Evolutionary conservation across 495 filamentous ascomycete genomes (phyloP).

Genomic region (Zalerion maritima): DNA sequence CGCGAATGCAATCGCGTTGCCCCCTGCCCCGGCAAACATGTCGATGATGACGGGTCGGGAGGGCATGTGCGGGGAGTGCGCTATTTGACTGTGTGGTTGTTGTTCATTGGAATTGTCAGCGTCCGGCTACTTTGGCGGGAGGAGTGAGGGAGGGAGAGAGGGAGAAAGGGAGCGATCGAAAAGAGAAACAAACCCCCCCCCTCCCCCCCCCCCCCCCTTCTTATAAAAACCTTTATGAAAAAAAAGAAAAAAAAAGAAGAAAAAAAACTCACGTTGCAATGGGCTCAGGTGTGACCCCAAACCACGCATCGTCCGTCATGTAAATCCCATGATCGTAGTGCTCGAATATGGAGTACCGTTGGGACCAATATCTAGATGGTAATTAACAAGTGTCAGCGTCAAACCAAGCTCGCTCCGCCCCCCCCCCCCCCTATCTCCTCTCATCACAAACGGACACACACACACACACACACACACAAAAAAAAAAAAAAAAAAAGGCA

Average conservation of each 20-base stretch:
- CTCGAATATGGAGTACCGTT: constrained; percentile 72
- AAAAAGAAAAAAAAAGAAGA: neutral
- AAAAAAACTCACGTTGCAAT: constrained; percentile 53
- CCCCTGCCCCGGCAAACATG: constrained; percentile 80
- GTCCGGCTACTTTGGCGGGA: neutral
- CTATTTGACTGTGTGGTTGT: constrained; percentile 47
- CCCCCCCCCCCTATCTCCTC: neutral
- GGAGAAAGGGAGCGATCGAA: constrained; percentile 4
- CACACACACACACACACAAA: neutral
- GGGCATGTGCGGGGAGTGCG: constrained; percentile 25
- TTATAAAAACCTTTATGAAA: constrained; percentile 1
- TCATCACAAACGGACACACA: neutral
- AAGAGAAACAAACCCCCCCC: no score
- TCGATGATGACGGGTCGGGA: constrained; percentile 57
- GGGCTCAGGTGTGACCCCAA: constrained; percentile 85
- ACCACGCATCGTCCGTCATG: constrained; percentile 89
- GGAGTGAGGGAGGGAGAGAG: constrained; percentile 1
- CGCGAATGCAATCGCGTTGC: constrained; percentile 92
- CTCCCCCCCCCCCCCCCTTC: no score
- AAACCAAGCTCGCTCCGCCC: neutral
- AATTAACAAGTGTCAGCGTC: neutral
- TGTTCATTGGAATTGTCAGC: constrained; percentile 2
- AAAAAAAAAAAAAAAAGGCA: neutral
- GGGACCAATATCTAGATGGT: constrained; percentile 62
- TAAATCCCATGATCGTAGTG: constrained; percentile 71